phyloP scores from a whole-genome alignment of 2,329 filamentous ascomycete genomes.

The Trichophyton schoenleinii region DNA sequence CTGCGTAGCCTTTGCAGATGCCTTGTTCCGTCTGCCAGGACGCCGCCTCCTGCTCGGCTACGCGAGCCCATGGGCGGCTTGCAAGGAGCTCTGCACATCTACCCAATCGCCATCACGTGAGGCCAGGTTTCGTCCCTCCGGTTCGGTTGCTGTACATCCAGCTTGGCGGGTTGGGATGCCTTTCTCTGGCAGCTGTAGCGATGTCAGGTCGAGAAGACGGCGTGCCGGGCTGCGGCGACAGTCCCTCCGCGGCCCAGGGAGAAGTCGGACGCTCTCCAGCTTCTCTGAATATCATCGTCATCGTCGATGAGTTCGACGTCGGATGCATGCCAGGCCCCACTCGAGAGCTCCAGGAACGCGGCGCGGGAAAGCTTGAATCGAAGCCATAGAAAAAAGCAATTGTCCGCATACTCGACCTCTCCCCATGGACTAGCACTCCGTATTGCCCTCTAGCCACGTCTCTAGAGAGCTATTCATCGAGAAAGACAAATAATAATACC shows the following conservation, averaged over 20 bases:
- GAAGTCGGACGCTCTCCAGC: neutral
- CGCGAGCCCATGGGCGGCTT: neutral
- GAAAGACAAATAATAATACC: too few relatives aligned
- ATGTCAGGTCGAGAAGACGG: neutral
- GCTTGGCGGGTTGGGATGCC: constrained; percentile 1
- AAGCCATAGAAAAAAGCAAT: constrained; percentile 4
- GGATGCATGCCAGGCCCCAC: neutral
- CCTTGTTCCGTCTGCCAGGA: neutral
- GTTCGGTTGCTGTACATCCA: neutral
- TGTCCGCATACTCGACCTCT: neutral
- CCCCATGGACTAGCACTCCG: neutral
- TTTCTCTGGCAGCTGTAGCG: neutral
- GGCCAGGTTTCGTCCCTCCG: neutral
- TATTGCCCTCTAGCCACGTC: too few relatives aligned
- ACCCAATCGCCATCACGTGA: constrained; percentile 1
- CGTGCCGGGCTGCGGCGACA: neutral
- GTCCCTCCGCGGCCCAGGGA: neutral
- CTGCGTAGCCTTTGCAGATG: neutral
- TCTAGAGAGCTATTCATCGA: too few relatives aligned
- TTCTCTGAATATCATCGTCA: neutral
- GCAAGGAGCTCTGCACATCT: constrained; percentile 3
- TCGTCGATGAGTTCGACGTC: neutral
- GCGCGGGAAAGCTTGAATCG: constrained; percentile 2
- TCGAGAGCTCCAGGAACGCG: constrained; percentile 1
- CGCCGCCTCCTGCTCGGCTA: neutral